phyloP scores from a whole-genome alignment of 139 green algal genomes.

The Tetradesmus obliquus region DNA sequence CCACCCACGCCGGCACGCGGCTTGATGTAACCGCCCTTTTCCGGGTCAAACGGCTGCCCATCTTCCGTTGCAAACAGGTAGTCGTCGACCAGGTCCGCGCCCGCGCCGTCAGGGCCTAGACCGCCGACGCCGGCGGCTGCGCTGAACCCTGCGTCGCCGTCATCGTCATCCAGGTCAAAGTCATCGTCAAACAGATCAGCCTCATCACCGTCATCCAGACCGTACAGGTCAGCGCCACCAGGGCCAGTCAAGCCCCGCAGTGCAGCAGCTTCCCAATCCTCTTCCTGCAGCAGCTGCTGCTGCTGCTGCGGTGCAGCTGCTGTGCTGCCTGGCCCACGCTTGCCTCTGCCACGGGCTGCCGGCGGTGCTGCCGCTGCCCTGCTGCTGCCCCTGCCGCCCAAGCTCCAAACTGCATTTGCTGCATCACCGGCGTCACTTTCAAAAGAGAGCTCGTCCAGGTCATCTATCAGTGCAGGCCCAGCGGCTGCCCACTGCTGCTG shows the following conservation, averaged over 20 bases:
- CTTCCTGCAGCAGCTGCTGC: not conserved
- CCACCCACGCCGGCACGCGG: not conserved
- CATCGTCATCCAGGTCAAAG: conserved; percentile 8
- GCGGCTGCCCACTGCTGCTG: not conserved
- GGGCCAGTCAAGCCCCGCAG: not conserved
- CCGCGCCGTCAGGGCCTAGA: not conserved
- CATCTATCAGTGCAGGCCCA: not conserved
- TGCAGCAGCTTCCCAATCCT: not conserved
- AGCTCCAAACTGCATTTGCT: not conserved
- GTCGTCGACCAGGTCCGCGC: not conserved
- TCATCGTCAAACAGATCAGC: conserved; percentile 14
- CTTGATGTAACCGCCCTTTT: conserved; percentile 20
- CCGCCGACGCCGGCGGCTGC: not conserved
- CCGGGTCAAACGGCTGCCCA: conserved; percentile 26
- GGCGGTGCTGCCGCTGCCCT: not conserved
- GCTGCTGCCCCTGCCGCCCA: not conserved
- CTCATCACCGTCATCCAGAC: not conserved
- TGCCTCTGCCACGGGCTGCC: not conserved
- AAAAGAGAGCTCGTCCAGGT: conserved; percentile 11
- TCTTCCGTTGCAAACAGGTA: conserved; percentile 17
- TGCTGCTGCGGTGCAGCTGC: not conserved
- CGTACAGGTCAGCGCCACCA: not conserved
- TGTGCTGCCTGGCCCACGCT: not conserved
- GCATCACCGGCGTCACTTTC: not conserved
- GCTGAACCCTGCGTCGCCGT: not conserved